phyloP scores from a whole-genome alignment of 331 rosid genomes.

The Malus hybrid region DNA sequence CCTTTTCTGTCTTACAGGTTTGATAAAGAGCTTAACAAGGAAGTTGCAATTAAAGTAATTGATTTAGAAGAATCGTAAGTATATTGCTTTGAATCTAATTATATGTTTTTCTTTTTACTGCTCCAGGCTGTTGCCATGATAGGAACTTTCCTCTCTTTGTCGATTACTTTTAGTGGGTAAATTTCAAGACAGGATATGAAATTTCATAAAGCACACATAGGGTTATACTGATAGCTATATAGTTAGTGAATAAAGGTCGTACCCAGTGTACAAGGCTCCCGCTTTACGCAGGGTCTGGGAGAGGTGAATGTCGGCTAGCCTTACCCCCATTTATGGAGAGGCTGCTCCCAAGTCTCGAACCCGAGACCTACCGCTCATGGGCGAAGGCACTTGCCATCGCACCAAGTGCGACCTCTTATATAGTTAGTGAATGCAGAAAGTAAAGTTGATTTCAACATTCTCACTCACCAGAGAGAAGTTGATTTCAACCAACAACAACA shows the following conservation, averaged over 20 bases:
- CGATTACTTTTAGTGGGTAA: neutral
- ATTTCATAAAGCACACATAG: neutral
- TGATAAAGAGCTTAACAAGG: conserved; percentile 84
- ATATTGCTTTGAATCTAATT: conserved; percentile 11
- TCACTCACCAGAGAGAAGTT: neutral
- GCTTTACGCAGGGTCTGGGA: no score
- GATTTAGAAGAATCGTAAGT: conserved; percentile 99
- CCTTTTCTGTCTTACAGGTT: conserved; percentile 54
- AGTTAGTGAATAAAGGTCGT: no score
- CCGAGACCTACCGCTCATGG: no score
- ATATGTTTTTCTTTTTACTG: neutral
- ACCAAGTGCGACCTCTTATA: no score
- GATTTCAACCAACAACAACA: neutral
- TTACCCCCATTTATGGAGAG: no score
- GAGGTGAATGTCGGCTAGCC: no score
- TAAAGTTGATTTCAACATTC: neutral
- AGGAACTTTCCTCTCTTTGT: neutral
- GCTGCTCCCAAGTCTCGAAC: no score
- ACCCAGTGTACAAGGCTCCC: no score
- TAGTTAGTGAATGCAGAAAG: neutral
- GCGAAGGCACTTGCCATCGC: no score
- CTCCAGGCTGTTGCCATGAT: neutral
- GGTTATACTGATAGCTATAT: neutral
- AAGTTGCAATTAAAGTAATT: conserved; percentile 91
- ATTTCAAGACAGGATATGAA: neutral